Evolutionary conservation across 2,329 filamentous ascomycete species (phyloP), one percentile per base, ranked within the genome.

Genomic region (Seiridium unicorne): DNA sequence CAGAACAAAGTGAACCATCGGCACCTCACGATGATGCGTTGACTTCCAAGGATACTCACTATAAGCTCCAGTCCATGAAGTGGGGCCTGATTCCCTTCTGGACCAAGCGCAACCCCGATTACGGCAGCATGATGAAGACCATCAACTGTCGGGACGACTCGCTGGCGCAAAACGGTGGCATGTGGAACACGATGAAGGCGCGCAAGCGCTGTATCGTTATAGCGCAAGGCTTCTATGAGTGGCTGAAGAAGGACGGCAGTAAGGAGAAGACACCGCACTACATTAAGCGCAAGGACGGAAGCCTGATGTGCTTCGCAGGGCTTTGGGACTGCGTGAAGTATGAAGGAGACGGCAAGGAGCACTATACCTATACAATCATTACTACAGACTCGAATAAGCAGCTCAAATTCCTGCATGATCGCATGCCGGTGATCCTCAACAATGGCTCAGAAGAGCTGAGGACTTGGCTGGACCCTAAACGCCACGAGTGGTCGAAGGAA

Each of bases 91-190:
- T 98, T 11, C 94, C 95, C 0, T 97, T 89, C 74, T 98, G 94
- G 94, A 96, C 91, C 3, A 96, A 94, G 77, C 84, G 89, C 10
- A 88, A 88, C 57, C 91, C 92, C 0, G 87, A 92, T 69, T 94
- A 95, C 69, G 82, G 84, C 34, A 87, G 87, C 1, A 81, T 92
- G 73, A 83, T 96, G 81, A 92, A 90, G 70, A 97, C 93, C 0
- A 98, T 98, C 74, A 98, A 99, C 76, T 98, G 94, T 73, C 88
- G 94, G 3, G 91, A 94, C 70, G 94, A 98, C 74, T 95, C 92
- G 1, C 79, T 98, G 26, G 81, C 85, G 5, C 84, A 89, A 8
- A 83, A 89, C 7, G 85, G 88, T 4, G 93, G 93, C 9, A 91
- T 98, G 88, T 98, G 95, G 95, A 89, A 85, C 47, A 87, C 85